A percentile compares a stretch with the other conserved stretches of the same genome.
phyloP scores from a whole-genome alignment of 805 yeast genomes.

The Candida ficus region DNA sequence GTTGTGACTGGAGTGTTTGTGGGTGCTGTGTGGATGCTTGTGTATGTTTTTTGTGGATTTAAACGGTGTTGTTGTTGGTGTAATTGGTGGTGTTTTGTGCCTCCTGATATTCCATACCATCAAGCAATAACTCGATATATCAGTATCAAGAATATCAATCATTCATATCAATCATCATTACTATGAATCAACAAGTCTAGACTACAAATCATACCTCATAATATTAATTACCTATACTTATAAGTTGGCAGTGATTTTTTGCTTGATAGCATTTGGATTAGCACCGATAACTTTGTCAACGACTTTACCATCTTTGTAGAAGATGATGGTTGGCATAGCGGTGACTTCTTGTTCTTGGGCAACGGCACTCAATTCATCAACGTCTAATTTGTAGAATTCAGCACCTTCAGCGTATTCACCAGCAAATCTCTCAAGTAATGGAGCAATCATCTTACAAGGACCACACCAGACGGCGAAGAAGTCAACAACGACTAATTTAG shows the following conservation, averaged over 20 bases:
- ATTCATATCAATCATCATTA: no score
- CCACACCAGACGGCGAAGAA: conserved; percentile 99
- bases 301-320: conserved; percentile 79
- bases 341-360: conserved; percentile 59
- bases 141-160: neutral
- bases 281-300: conserved; percentile 85
- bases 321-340: conserved; percentile 65
- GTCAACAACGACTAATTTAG: conserved; percentile 85
- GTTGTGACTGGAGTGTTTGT: neutral
- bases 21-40: neutral
- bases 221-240: conserved; percentile 21
- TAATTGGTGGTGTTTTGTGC: neutral
- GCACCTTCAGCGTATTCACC: conserved; percentile 50
- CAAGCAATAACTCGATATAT: neutral
- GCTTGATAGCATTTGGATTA: conserved; percentile 78
- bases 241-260: conserved; percentile 50
- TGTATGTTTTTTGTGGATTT: no score
- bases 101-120: neutral
- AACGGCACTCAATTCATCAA: conserved; percentile 74
- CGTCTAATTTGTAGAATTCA: conserved; percentile 86
- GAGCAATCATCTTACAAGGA: conserved; percentile 97
- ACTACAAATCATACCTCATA: neutral
- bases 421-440: conserved; percentile 80
- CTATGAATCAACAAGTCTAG: no score
- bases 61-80: neutral